phyloP scores from a whole-genome alignment of 2,329 filamentous ascomycete genomes.

The Mariannaea sp. region DNA sequence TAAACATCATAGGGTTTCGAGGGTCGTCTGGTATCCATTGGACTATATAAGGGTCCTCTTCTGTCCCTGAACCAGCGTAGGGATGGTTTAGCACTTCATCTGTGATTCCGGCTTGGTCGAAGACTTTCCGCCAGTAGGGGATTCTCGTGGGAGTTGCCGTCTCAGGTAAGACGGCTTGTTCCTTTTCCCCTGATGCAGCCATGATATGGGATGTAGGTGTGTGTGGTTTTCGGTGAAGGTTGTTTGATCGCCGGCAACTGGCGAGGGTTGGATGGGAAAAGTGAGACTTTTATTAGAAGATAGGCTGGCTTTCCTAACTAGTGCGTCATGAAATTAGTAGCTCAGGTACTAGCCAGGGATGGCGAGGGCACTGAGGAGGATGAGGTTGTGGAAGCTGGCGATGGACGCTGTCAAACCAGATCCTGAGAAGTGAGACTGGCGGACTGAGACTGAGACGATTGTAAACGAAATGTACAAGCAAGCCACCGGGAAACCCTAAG shows the following conservation, averaged over 20 bases:
- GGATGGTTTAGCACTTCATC: slow-evolving; percentile 9
- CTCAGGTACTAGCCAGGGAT: too few species aligned
- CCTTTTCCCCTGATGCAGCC: background rate
- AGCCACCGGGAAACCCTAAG: background rate
- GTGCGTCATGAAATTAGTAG: too few species aligned
- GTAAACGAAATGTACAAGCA: background rate
- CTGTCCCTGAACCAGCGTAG: slow-evolving; percentile 8
- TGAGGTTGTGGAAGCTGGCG: too few species aligned
- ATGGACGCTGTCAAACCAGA: too few species aligned
- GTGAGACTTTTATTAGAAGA: background rate
- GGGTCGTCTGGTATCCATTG: slow-evolving; percentile 16
- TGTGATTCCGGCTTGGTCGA: slow-evolving; percentile 9
- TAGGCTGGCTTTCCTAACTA: too few species aligned
- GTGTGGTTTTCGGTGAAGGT: background rate
- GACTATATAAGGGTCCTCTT: slow-evolving; percentile 4
- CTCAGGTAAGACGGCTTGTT: background rate
- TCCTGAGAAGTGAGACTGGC: background rate
- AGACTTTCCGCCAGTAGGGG: slow-evolving; percentile 9
- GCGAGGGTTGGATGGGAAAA: background rate
- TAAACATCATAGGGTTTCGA: slow-evolving; percentile 14
- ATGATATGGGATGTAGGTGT: too few species aligned
- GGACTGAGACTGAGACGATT: background rate
- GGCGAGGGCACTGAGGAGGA: too few species aligned
- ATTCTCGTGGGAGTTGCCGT: background rate
- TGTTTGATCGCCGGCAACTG: background rate